Percentiles rank a stretch among this genome's conserved stretches.
These are phyloP conservation scores for Penicillium salamii DNA, from an alignment of 495 filamentous ascomycete species.

Conservation along the genomic window DNA sequence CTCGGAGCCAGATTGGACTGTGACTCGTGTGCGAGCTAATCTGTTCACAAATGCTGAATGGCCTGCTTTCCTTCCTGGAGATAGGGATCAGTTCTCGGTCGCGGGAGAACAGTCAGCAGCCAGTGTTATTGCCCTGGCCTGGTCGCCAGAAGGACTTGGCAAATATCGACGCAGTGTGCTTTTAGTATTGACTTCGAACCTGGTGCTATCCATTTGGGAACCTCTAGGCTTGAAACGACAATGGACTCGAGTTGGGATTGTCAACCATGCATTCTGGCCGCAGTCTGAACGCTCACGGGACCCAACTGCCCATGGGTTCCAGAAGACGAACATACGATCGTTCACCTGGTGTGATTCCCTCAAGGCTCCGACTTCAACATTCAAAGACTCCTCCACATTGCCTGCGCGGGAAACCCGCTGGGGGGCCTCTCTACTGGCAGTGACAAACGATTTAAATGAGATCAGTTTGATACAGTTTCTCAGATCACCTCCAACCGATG, in stretches of 20 bases:
- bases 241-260: conserved; percentile 45
- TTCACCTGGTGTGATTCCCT: conserved; percentile 43
- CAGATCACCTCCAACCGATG: not conserved
- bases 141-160: conserved; percentile 61
- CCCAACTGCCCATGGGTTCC: conserved; percentile 12
- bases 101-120: conserved; percentile 62
- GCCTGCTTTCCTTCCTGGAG: conserved; percentile 42
- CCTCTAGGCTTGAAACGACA: conserved; percentile 31
- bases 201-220: conserved; percentile 47
- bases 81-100: conserved; percentile 52
- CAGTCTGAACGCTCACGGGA: conserved; percentile 17
- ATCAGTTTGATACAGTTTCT: conserved; percentile 28
- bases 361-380: conserved; percentile 14
- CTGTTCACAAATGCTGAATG: conserved; percentile 54
- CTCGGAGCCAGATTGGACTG: conserved; percentile 29
- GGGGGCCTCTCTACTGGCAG: conserved; percentile 36
- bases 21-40: conserved; percentile 46
- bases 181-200: conserved; percentile 59
- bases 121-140: conserved; percentile 49
- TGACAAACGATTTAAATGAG: conserved; percentile 45
- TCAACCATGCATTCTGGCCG: conserved; percentile 35
- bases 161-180: conserved; percentile 57
- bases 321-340: conserved; percentile 34
- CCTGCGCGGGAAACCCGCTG: conserved; percentile 33
- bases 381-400: not conserved